Evolutionary conservation across 2,329 filamentous ascomycete genomes (phyloP), one percentile per base, ranked within the genome.

Genomic region (Verticillium tricorpus): DNA sequence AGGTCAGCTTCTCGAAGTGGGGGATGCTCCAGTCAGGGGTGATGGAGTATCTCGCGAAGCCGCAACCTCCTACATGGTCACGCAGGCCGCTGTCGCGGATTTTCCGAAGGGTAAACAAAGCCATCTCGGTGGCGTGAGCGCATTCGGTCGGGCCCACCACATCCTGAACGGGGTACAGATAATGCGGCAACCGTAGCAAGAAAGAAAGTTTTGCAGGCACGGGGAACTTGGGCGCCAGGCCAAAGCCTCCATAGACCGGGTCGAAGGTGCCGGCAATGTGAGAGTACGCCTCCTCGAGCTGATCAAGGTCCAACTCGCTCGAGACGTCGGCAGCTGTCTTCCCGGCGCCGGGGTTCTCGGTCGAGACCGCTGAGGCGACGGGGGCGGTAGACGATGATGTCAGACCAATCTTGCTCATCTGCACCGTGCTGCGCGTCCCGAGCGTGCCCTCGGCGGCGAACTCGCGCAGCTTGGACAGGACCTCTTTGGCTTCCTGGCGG

Each of bases 1-100:
- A 93, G 11, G 97, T 85, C 84, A 98, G 93, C 79, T 98, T 98
- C 78, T 99, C 95, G 69, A 98, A 99, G 73, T 97, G 93, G 12
- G 95, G 95, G 56, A 98, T 80, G 65, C 90, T 91, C 95, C 95
- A 99, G 75, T 98, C 91, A 15, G 87, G 80, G 0, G 94, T 98
- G 8, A 96, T 90, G 15, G 92, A 96, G 72, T 96, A 97, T 59
- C 94, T 86, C 39, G 82, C 77, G 67, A 87, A 86, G 3, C 85
- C 85, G 7, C 71, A 71, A 1, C 78, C 79, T 1, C 82, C 82
- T 9, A 87, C 71, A 61, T 87, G 85, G 63, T 87, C 85, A 59
- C 81, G 76, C 64, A 87, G 68, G 5, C 81, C 82, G 58, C 84
- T 80, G 58, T 83, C 78, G 2, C 79, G 76, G 15, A 98, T 95